Base-by-base conservation (phyloP, 371 early-diverging fungal species). In the Syncephalastrum monosporum region DNA sequence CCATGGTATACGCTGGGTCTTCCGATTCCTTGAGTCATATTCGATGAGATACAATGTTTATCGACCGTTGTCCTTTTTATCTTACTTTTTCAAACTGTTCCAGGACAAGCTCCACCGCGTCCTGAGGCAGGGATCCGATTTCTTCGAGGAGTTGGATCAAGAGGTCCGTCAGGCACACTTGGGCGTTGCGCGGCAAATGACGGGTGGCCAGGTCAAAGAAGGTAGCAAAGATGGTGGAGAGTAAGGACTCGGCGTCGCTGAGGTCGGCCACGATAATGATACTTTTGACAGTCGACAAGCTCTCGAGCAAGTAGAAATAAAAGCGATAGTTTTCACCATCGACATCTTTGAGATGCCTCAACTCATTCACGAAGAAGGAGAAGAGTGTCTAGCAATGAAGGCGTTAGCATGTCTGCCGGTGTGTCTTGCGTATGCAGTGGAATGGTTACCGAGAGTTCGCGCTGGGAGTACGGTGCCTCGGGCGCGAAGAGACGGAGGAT, bases 401-500 rank as follows among this genome's bases (percentile, higher is more conserved):
- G 21, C 21, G 21, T 21, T 21, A 21, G 21, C 2, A 21, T 21
- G 21, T 21, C 21, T 21, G 21, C 21, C 21, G 21, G 21, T 21
- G 21, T 21, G 21, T 21, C 21, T 21, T 21, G 21, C 21, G 21
- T 17, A 33, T 17, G 7, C n/a, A 13, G 48, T 12, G 2, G 17
- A 10, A 33, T 5, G 38, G 38, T 72, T 72, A 90, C 90, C 74
- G 76, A 88, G 52, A 95, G 79, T 58, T 93, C 87, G 0, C 65
- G 61, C 47, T 82, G 75, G 29, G 63, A 75, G 71, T 93, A 96
- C 1, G 97, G 98, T 3, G 94, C 91, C 42, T 93, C 90, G 6
- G 97, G 97, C 3, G 96, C 97, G 71, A 85, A 94, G 17, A 98
- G 73, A 27, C 96, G 82, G 51, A 98, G 81, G 2, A 96, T 76